Conservation (phyloP, 106 monocot species). For the Apostasia ramifera region DNA sequence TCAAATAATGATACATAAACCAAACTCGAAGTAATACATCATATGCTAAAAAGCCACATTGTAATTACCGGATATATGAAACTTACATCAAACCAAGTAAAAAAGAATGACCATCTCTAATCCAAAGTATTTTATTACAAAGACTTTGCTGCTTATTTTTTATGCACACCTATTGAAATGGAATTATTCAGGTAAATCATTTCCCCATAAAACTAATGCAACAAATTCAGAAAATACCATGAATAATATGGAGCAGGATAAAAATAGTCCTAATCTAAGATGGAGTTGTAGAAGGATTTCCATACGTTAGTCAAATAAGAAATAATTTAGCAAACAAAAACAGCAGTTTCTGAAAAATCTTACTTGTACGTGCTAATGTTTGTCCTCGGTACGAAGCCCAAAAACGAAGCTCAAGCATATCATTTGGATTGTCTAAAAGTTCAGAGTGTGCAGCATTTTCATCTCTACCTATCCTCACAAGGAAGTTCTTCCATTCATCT, state of each 20-base stretch:
- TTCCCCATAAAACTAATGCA: not conserved
- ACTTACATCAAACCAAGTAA: too few relatives aligned
- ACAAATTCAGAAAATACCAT: not conserved
- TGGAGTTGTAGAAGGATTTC: not conserved
- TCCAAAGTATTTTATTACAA: too few relatives aligned
- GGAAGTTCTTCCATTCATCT: conserved; percentile 95
- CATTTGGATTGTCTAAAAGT: conserved; percentile 45
- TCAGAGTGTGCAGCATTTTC: conserved; percentile 52
- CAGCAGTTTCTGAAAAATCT: not conserved
- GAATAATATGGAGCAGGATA: not conserved
- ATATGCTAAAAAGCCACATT: too few relatives aligned
- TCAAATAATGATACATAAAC: too few relatives aligned
- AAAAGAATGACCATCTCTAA: too few relatives aligned
- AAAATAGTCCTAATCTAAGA: not conserved
- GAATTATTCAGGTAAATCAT: not conserved
- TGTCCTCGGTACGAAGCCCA: conserved; percentile 97
- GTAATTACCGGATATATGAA: too few relatives aligned
- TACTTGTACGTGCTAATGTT: conserved; percentile 92
- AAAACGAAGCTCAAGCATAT: conserved; percentile 68
- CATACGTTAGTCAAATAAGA: not conserved
- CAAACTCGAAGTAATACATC: too few relatives aligned
- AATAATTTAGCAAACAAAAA: not conserved
- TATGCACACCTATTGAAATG: too few relatives aligned
- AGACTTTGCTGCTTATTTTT: too few relatives aligned
- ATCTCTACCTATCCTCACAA: conserved; percentile 66